Conservation (phyloP, 2,329 filamentous ascomycete species). For the Tothia fuscella region DNA sequence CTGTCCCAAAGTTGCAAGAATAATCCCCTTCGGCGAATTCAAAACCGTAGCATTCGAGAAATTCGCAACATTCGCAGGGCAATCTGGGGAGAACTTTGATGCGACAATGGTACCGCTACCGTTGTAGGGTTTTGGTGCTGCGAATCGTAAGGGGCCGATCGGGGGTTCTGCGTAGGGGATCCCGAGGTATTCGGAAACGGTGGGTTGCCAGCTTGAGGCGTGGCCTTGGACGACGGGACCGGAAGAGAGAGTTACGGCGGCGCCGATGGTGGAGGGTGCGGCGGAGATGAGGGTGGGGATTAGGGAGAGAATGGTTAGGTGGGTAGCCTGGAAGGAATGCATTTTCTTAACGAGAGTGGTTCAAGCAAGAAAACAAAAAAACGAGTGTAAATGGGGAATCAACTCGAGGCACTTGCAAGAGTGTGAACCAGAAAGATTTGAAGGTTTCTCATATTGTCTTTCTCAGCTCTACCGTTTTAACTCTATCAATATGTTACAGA, state of each 20-base stretch:
- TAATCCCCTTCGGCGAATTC: neutral
- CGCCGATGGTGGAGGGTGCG: neutral
- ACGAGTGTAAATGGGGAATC: neutral
- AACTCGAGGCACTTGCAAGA: too few relatives aligned
- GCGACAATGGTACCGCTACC: neutral
- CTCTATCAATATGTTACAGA: too few relatives aligned
- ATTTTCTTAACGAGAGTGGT: too few relatives aligned
- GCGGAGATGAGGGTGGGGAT: neutral
- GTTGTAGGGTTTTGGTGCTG: neutral
- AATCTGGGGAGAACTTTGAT: neutral
- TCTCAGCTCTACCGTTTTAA: too few relatives aligned
- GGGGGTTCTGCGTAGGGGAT: constrained; percentile 2
- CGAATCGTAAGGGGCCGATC: neutral
- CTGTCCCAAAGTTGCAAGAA: neutral
- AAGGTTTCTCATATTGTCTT: too few relatives aligned
- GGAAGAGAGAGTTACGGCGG: neutral
- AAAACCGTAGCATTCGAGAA: neutral
- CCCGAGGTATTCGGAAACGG: constrained; percentile 3
- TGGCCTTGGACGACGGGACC: neutral
- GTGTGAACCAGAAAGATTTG: too few relatives aligned
- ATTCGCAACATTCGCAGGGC: neutral
- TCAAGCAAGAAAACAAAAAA: neutral
- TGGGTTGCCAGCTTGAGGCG: neutral
- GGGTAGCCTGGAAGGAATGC: too few relatives aligned
- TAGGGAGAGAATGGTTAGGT: neutral